Base-by-base conservation (phyloP, 768 basidiomycete genomes). In the Boletus rubroflammeus region DNA sequence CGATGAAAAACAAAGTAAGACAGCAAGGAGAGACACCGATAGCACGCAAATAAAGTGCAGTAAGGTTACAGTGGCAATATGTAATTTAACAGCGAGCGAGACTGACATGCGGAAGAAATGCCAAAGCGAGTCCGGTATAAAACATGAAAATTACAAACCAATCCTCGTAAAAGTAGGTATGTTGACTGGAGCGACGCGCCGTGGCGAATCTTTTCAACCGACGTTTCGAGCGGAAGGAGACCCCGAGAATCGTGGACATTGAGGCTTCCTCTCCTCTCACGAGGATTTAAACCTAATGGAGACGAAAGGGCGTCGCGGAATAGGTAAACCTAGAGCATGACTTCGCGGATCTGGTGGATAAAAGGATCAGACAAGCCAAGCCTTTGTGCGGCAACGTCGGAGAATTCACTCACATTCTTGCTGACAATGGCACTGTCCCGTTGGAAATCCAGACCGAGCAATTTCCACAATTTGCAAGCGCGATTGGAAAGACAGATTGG, bases 341-440 rank as follows among this genome's bases (percentile, higher is more conserved):
- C 76, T 52, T 75, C 72, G 50, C 79, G 78, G 59, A 81, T 81
- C 81, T 81, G n/a, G 34, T 17, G 9, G 23, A 36, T n/a, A 42
- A 55, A 45, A 32, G 45, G 41, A 41, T 47, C 43, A 26, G 34
- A 7, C 25, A 57, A 44, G 42, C 28, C 19, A 0, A 28, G 15
- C 26, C 14, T 23, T 23, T 32, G 19, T 15, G 51, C 54, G 36
- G 34, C 35, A 17, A 46, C n/a, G 7, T 45, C 55, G 50, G 50
- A 34, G 47, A 44, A 52, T 49, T 32, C 25, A 84, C 85, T 75
- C 73, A 87, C 85, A 57, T 85, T 86, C 63, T 79, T 83, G 77
- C 80, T 85, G 62, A 87, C 80, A 59, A 86, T 80, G 51, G 84
- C 75, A 68, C 85, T 86, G 67, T n/a, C n/a, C n/a, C n/a, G n/a